Evolutionary conservation across 495 filamentous ascomycete genomes (phyloP).

Genomic region (Corynascus novoguineensis): DNA sequence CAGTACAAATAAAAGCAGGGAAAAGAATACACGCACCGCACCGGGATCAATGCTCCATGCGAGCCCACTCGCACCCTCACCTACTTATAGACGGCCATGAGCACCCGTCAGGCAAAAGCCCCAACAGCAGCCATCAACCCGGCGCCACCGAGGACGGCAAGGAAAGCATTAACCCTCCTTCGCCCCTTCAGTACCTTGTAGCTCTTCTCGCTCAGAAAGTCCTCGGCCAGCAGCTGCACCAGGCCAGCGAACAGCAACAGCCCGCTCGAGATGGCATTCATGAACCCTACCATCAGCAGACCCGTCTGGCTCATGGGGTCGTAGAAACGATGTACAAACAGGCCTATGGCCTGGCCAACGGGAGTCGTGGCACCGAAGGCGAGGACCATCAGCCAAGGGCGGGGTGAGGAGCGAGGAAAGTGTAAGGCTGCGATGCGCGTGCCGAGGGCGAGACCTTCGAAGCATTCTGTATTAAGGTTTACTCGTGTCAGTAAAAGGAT

Average conservation of each 20-base stretch:
- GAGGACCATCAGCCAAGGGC: slow-evolving; percentile 91
- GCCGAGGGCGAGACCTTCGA: slow-evolving; percentile 70
- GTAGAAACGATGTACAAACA: slow-evolving; percentile 76
- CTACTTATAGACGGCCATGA: not conserved
- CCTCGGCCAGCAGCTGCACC: slow-evolving; percentile 87
- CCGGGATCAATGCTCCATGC: no score
- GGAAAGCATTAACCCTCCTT: slow-evolving; percentile 67
- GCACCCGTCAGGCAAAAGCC: slow-evolving; percentile 62
- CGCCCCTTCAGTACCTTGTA: slow-evolving; percentile 67
- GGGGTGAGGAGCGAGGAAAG: slow-evolving; percentile 48
- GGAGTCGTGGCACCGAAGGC: slow-evolving; percentile 91
- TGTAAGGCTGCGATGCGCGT: slow-evolving; percentile 64
- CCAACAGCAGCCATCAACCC: slow-evolving; percentile 83
- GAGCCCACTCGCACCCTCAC: not conserved
- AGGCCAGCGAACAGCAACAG: slow-evolving; percentile 85
- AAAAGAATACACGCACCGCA: no score
- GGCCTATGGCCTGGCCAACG: slow-evolving; percentile 81
- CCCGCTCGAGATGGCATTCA: slow-evolving; percentile 85
- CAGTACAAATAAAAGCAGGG: no score
- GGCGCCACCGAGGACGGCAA: slow-evolving; percentile 70
- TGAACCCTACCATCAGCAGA: slow-evolving; percentile 83
- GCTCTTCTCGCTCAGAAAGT: slow-evolving; percentile 85
- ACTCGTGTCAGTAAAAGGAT: not conserved
- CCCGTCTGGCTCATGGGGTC: slow-evolving; percentile 77
- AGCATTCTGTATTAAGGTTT: slow-evolving; percentile 40